Base-by-base conservation (phyloP, 2,329 filamentous ascomycete species). In the Akanthomyces uredinophilus region DNA sequence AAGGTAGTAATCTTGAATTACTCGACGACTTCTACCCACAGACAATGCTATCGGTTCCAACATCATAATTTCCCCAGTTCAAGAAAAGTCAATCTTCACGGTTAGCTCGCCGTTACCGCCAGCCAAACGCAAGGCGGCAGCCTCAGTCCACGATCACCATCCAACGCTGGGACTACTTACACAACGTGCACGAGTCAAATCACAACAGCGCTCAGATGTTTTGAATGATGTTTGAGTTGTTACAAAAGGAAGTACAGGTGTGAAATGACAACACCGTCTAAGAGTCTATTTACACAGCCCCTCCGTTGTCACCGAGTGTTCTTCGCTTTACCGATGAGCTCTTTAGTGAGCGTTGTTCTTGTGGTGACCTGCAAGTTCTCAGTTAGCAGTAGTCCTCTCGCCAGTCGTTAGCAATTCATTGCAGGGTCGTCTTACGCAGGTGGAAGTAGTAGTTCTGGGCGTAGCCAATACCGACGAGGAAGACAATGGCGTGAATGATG, bases 401-500 rank as follows among this genome's bases (percentile, higher is more conserved):
- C n/a, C 10, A 24, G 16, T 27, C 5, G 16, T 32, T 14, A 13
- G 4, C 44, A 16, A 4, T 37, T 50, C 11, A 58, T 44, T 22
- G 20, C 35, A 8, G 4, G 20, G 35, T 24, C 1, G 6, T 43
- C 91, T 79, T 88, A 99, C 95, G 92, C 74, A 99, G 86, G 82
- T 99, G 96, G 91, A 96, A 98, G 87, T 99, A 98, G 88, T 99
- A 99, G 83, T 96, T 93, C 82, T 98, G 92, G 71, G 90, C 90
- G 80, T 99, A 99, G 73, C 95, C 94, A 70, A 98, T 75, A 68
- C 86, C 79, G 68, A 96, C 80, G 66, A 99, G 81, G 74, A 86
- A 82, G 70, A 84, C 87, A 71, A 99, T 89, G 71, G 87, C 83
- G 79, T 99, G 95, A 71, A 96, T 83, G 74, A 99, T 86, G 67